A percentile compares a stretch with the other conserved stretches of the same genome.
These are phyloP conservation scores for Cicer yamashitae DNA, from an alignment of 306 rosid species.

Conservation along the genomic window DNA sequence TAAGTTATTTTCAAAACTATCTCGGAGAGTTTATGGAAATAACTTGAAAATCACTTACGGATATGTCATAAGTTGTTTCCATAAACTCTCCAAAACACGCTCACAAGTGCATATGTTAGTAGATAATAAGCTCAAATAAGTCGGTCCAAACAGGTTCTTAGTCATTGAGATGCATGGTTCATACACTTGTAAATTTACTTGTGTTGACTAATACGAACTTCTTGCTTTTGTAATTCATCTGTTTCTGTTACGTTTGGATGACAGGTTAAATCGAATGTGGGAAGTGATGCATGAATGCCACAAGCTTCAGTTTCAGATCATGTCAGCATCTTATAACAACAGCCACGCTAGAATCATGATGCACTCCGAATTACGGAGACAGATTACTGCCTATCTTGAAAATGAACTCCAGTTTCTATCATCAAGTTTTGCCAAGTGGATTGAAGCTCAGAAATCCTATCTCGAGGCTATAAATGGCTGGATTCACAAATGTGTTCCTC, in stretches of 20 bases:
- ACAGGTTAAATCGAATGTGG: constrained; percentile 93
- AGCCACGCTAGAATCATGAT: constrained; percentile 60
- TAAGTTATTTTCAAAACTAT: too few relatives aligned
- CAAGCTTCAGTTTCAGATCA: constrained; percentile 76
- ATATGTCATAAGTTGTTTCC: too few relatives aligned
- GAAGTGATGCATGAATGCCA: constrained; percentile 87
- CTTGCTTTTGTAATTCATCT: constrained; percentile 45
- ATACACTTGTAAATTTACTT: background rate
- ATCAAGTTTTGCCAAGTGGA: constrained; percentile 77
- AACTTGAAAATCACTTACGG: too few relatives aligned
- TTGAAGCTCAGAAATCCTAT: constrained; percentile 79
- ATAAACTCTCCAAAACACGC: too few relatives aligned
- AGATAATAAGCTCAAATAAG: too few relatives aligned
- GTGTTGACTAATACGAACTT: constrained; percentile 23
- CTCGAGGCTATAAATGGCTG: constrained; percentile 72
- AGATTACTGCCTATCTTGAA: constrained; percentile 72
- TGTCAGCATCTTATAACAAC: constrained; percentile 58
- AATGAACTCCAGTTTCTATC: constrained; percentile 66
- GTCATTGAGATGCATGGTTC: constrained; percentile 3
- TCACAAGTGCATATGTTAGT: too few relatives aligned
- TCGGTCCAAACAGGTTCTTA: background rate
- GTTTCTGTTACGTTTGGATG: constrained; percentile 34
- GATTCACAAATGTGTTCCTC: constrained; percentile 73
- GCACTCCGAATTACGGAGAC: constrained; percentile 71
- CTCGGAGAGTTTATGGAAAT: too few relatives aligned